These are phyloP conservation scores for Aspergillus taichungensis DNA, from an alignment of 495 filamentous ascomycete species.

Conservation along the genomic window DNA sequence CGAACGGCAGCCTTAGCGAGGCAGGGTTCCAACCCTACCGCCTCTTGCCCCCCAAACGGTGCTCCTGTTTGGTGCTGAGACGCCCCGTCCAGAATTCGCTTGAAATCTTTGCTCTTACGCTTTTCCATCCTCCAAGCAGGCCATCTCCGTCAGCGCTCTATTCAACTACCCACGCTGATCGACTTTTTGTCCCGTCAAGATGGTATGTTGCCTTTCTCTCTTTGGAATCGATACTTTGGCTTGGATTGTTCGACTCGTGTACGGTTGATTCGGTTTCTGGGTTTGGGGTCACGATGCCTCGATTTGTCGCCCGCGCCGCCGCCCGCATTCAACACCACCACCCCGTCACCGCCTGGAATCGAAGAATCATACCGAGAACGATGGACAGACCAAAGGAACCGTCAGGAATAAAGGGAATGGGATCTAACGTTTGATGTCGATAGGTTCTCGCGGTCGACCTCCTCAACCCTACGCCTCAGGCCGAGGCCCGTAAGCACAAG, in stretches of 20 bases:
- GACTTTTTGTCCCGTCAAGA: constrained; percentile 40
- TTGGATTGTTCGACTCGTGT: neutral
- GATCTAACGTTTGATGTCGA: constrained; percentile 12
- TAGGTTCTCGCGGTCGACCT: constrained; percentile 99
- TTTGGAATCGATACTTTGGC: neutral
- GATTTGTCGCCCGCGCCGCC: constrained; percentile 10
- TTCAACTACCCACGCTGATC: constrained; percentile 42
- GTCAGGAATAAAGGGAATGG: constrained; percentile 1
- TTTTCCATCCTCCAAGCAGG: constrained; percentile 31
- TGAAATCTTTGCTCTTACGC: constrained; percentile 31
- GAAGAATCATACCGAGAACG: neutral
- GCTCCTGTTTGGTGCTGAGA: constrained; percentile 8
- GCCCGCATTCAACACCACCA: neutral
- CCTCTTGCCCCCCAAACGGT: constrained; percentile 21
- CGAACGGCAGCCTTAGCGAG: constrained; percentile 31
- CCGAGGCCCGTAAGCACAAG: constrained; percentile 99
- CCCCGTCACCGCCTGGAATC: too few species aligned
- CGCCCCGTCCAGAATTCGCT: constrained; percentile 23
- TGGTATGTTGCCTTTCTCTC: constrained; percentile 27
- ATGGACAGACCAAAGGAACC: constrained; percentile 5
- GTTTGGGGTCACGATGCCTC: neutral
- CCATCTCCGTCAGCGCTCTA: constrained; percentile 41
- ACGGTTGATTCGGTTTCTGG: neutral
- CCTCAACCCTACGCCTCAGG: constrained; percentile 90
- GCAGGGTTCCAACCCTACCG: constrained; percentile 29